Conservation (phyloP, 495 filamentous ascomycete species). For the Xylaria longipes region DNA sequence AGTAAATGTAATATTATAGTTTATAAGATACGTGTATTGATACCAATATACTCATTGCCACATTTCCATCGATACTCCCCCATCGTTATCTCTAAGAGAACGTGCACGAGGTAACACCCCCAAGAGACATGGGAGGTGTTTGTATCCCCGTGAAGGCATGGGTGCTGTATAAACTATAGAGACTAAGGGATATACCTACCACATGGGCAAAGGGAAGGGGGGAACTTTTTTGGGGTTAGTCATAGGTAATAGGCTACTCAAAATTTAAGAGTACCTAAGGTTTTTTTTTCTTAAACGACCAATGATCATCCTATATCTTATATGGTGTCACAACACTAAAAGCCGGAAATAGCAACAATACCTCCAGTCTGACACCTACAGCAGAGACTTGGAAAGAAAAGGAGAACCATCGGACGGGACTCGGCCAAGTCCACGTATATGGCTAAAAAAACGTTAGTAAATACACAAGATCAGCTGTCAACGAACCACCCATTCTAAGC, state of each 20-base stretch:
- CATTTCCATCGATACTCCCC: neutral
- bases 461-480: neutral
- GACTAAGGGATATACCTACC: neutral
- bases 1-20: neutral
- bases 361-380: neutral
- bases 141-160: neutral
- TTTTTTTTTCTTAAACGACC: neutral
- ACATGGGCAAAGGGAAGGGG: neutral
- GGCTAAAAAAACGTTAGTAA: neutral
- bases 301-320: neutral
- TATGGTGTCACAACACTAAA: neutral
- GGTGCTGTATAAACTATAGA: neutral
- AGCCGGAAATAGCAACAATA: neutral
- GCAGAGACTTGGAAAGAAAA: neutral
- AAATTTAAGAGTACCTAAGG: neutral
- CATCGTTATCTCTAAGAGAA: neutral
- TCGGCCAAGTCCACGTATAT: neutral
- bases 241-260: neutral
- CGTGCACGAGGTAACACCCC: neutral
- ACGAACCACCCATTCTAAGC: neutral
- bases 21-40: neutral
- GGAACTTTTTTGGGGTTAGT: neutral
- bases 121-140: neutral
- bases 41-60: neutral
- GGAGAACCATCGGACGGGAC: neutral